Conservation (phyloP, 2,329 filamentous ascomycete species). For the Verticillium isaacii region DNA sequence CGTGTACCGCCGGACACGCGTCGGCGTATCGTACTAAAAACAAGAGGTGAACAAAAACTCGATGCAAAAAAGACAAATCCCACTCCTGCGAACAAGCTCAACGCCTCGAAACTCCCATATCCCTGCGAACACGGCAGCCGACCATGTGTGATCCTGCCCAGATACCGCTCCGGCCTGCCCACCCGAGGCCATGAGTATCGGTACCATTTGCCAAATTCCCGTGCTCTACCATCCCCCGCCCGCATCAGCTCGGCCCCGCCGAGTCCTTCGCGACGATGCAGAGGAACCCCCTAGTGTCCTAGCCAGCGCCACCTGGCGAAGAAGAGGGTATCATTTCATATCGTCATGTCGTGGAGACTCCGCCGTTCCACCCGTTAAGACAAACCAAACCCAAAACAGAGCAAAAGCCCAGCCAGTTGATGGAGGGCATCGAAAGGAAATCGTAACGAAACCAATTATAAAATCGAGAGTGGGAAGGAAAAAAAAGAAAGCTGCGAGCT, state of each 20-base stretch:
- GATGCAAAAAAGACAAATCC: neutral
- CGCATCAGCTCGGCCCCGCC: neutral
- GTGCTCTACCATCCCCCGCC: neutral
- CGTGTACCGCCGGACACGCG: neutral
- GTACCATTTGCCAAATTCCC: slow-evolving; percentile 6
- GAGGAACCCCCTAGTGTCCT: slow-evolving; percentile 1
- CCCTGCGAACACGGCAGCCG: neutral
- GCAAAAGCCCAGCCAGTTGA: slow-evolving; percentile 5
- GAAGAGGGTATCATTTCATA: slow-evolving; percentile 9
- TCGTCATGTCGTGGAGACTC: neutral
- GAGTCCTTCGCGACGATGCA: neutral
- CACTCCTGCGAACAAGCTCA: neutral
- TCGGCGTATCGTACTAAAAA: neutral
- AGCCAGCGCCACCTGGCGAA: slow-evolving; percentile 13
- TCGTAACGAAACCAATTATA: neutral
- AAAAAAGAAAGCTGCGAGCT: neutral
- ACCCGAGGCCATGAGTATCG: slow-evolving; percentile 1
- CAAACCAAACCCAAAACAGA: neutral
- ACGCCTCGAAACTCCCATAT: neutral
- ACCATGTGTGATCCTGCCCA: neutral
- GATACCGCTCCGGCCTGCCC: neutral
- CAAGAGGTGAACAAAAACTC: neutral
- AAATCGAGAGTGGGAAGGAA: neutral
- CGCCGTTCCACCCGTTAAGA: neutral
- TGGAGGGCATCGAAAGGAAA: neutral